Evolutionary conservation across 345 rosid genomes (phyloP).

Genomic region (Eucalyptus camaldulensis): DNA sequence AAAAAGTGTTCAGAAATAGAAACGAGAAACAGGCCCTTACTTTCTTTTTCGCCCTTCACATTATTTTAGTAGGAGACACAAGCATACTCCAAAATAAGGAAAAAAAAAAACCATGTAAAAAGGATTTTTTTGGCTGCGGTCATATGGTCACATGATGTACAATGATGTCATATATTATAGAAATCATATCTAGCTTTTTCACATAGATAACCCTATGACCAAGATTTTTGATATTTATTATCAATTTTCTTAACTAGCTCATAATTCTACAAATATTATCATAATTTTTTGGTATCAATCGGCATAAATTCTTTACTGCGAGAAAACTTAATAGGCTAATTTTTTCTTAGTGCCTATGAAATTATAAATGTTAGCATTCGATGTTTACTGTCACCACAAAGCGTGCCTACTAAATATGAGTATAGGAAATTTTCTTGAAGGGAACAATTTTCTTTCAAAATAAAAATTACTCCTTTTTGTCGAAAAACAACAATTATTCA

Average conservation of each 20-base stretch:
- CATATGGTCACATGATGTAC: neutral
- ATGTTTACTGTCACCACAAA: neutral
- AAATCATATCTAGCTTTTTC: neutral
- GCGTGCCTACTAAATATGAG: accelerated
- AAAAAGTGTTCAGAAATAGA: no score
- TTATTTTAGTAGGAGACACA: neutral
- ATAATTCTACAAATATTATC: neutral
- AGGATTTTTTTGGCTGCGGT: neutral
- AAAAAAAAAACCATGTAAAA: neutral
- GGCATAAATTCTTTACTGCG: accelerated
- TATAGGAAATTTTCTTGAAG: neutral
- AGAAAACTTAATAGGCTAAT: neutral
- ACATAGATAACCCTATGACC: accelerated
- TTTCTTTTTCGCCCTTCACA: neutral
- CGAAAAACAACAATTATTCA: neutral
- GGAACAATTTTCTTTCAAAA: neutral
- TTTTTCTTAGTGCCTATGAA: neutral
- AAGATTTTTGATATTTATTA: neutral
- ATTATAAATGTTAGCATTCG: neutral
- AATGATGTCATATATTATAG: accelerated
- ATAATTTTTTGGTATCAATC: accelerated
- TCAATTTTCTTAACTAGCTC: neutral
- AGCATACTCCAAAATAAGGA: neutral
- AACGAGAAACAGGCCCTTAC: no score
- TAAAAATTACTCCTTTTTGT: neutral